phyloP scores from a whole-genome alignment of 768 basidiomycete species.

The Gloeostereum incarnatum region DNA sequence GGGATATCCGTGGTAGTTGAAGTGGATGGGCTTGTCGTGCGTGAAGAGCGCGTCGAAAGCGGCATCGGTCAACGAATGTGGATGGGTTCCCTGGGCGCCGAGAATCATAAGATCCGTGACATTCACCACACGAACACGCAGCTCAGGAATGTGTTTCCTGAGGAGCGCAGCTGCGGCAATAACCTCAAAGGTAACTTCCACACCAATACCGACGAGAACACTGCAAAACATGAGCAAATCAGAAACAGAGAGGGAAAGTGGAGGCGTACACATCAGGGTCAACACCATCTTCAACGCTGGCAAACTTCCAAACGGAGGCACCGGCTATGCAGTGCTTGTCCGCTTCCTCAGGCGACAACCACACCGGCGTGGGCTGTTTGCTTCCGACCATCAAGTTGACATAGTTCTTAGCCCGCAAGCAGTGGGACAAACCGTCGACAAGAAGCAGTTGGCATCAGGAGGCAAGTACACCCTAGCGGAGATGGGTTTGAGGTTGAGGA shows the following conservation, averaged over 20 bases:
- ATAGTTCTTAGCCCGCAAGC: constrained; percentile 77
- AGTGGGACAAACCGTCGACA: constrained; percentile 81
- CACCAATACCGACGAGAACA: constrained; percentile 81
- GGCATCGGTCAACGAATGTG: constrained; percentile 56
- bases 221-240: constrained; percentile 30
- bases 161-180: constrained; percentile 80
- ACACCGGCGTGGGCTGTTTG: constrained; percentile 77
- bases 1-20: constrained; percentile 83
- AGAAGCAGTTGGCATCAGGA: constrained; percentile 84
- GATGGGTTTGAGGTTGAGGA: constrained; percentile 69
- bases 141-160: constrained; percentile 53
- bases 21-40: constrained; percentile 52
- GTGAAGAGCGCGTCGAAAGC: constrained; percentile 72
- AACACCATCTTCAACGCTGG: constrained; percentile 62
- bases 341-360: constrained; percentile 70
- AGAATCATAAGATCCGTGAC: constrained; percentile 88
- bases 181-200: constrained; percentile 84
- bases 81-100: constrained; percentile 57
- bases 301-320: constrained; percentile 80
- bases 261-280: constrained; percentile 57
- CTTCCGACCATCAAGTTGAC: constrained; percentile 85
- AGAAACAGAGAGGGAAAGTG: not conserved
- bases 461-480: constrained; percentile 76
- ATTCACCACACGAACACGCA: constrained; percentile 83
- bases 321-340: constrained; percentile 81